Base-by-base conservation (phyloP, 495 filamentous ascomycete species). In the Neurospora tetrasperma region DNA sequence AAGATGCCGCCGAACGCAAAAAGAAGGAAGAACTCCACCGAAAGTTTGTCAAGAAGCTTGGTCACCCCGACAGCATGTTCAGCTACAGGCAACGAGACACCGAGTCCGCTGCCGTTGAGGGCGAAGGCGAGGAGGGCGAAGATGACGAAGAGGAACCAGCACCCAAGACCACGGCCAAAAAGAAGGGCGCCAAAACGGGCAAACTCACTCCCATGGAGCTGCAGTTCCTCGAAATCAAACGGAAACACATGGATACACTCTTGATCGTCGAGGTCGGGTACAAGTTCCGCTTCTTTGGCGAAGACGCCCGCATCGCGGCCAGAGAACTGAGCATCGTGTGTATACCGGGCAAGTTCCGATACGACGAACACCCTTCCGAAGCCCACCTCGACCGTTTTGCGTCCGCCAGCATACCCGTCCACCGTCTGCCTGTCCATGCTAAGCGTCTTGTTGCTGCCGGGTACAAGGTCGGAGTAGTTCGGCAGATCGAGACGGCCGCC, bases 211-310 rank as follows among this genome's bases (percentile, higher is more conserved):
- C 96, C 0, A 90, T 99, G 90, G 96, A 97, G 79, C 89, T 91
- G 69, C 96, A 98, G 75, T 89, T 96, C 43, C 86, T 99, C 16
- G 93, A 97, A 23, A 97, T 99, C 76, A 99, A 99, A 83, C 86
- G 89, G 71, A 93, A 94, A 74, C 88, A 98, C 79, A 90, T 94
- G 85, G 94, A 97, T 76, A 95, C 94, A 0, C 72, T 98, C 10
- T 82, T 99, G 46, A 89, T 97, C 4, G 89, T 98, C 23, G 94
- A 99, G 77, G 96, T 99, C 6, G 96, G 96, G 39, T 99, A 99
- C 80, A 99, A 99, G 80, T 99, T 96, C 84, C 88, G 90, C 54
- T 97, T 99, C 84, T 97, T 97, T 77, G 96, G 96, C n/a, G 95
- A 98, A 77, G 96, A 99, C 84, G 96, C 96, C 7, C 88, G 94